Evolutionary conservation across 306 rosid species (phyloP).

Genomic region (Trifolium dubium): DNA sequence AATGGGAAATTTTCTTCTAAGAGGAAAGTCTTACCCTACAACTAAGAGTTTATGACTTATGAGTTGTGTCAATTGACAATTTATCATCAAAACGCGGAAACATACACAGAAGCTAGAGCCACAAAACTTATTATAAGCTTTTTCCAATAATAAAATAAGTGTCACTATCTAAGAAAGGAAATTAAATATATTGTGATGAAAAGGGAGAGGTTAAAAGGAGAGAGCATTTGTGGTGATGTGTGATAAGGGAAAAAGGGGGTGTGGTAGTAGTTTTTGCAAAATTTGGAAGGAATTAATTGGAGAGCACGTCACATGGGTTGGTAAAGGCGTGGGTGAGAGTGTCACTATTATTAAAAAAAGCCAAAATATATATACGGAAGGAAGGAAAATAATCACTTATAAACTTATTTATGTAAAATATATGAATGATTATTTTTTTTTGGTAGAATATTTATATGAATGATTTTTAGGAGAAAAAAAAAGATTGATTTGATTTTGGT

Average conservation of each 20-base stretch:
- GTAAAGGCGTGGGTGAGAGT: slow-evolving; percentile 42
- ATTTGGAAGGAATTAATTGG: slow-evolving; percentile 29
- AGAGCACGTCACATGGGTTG: slow-evolving; percentile 56
- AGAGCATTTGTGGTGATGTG: not conserved
- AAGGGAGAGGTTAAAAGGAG: slow-evolving; percentile 16
- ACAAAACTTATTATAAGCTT: not conserved
- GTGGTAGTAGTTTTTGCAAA: slow-evolving; percentile 18
- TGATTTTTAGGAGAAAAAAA: too few relatives aligned
- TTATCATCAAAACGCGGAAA: slow-evolving; percentile 24
- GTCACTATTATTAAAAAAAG: not conserved
- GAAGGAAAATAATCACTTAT: not conserved
- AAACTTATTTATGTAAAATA: not conserved
- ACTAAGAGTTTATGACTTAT: not conserved
- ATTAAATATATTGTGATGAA: slow-evolving; percentile 31
- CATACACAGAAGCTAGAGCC: slow-evolving; percentile 24
- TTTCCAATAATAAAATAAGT: not conserved
- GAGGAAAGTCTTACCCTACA: slow-evolving; percentile 47
- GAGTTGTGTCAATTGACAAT: slow-evolving; percentile 22
- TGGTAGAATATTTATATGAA: too few relatives aligned
- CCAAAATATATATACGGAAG: not conserved
- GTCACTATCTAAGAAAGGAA: slow-evolving; percentile 31
- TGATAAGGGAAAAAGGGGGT: slow-evolving; percentile 24
- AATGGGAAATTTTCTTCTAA: slow-evolving; percentile 33
- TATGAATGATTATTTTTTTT: not conserved
- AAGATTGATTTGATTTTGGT: too few relatives aligned